Conservation (phyloP, 805 yeast genomes). For the Pichia deserticola region DNA sequence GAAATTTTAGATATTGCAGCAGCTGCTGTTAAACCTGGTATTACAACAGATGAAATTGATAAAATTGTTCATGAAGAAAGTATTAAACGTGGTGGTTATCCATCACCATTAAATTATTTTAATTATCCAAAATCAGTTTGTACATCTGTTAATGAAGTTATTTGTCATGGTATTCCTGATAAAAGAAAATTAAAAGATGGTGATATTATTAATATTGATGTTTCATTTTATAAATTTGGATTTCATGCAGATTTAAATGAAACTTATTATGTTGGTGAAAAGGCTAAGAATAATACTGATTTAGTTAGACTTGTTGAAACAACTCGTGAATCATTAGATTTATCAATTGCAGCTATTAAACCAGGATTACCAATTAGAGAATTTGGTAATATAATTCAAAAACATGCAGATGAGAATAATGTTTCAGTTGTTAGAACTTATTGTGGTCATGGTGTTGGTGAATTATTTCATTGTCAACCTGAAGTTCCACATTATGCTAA, state of each 20-base stretch:
- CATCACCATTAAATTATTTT: slow-evolving; percentile 91
- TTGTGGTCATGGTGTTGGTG: slow-evolving; percentile 91
- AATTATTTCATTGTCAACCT: slow-evolving; percentile 85
- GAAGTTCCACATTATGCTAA: slow-evolving; percentile 90
- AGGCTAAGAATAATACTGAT: slow-evolving; percentile 70
- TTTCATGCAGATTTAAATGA: slow-evolving; percentile 93
- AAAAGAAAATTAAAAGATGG: slow-evolving; percentile 82
- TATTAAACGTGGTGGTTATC: slow-evolving; percentile 82
- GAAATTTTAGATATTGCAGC: slow-evolving; percentile 90
- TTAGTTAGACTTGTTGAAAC: slow-evolving; percentile 87
- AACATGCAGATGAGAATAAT: slow-evolving; percentile 67
- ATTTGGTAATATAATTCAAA: slow-evolving; percentile 82
- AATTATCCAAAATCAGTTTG: slow-evolving; percentile 90
- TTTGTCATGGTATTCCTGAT: slow-evolving; percentile 98
- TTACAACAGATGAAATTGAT: slow-evolving; percentile 91
- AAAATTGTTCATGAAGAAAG: slow-evolving; percentile 81
- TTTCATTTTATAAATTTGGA: slow-evolving; percentile 78
- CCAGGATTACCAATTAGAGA: slow-evolving; percentile 88
- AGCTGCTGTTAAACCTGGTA: slow-evolving; percentile 73
- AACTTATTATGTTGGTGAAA: slow-evolving; percentile 93
- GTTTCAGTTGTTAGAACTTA: slow-evolving; percentile 86
- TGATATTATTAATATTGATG: slow-evolving; percentile 88
- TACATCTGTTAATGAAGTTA: slow-evolving; percentile 89
- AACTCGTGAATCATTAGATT: slow-evolving; percentile 77
- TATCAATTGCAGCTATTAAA: slow-evolving; percentile 77